Conservation (phyloP, 2,329 filamentous ascomycete species). For the Penicillium sp. region DNA sequence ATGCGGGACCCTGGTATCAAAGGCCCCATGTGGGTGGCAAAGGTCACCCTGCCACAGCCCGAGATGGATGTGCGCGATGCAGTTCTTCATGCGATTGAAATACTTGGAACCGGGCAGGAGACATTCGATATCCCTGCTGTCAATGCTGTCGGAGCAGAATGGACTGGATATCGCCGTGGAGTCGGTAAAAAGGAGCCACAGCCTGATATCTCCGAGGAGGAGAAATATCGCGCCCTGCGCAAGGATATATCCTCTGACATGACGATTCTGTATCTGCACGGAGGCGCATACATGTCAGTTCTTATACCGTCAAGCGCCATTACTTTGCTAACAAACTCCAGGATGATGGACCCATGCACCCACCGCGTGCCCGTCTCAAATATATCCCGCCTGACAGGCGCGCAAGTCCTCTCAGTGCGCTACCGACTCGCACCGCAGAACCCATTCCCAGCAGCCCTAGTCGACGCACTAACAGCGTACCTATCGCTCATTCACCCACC, state of each 20-base stretch:
- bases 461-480: constrained; percentile 50
- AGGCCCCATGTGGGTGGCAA: constrained; percentile 79
- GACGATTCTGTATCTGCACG: constrained; percentile 49
- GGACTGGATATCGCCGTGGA: constrained; percentile 45
- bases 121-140: constrained; percentile 39
- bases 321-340: constrained; percentile 15
- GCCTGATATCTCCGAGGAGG: constrained; percentile 43
- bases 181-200: constrained; percentile 38
- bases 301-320: neutral
- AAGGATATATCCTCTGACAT: constrained; percentile 40
- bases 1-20: constrained; percentile 68
- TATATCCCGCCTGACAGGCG: constrained; percentile 41
- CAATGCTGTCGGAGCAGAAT: constrained; percentile 44
- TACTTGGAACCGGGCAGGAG: constrained; percentile 39
- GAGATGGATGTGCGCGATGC: constrained; percentile 46
- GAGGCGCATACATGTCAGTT: constrained; percentile 48
- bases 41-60: constrained; percentile 62
- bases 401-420: constrained; percentile 45
- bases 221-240: constrained; percentile 43
- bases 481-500: constrained; percentile 48
- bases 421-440: constrained; percentile 51
- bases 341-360: constrained; percentile 46
- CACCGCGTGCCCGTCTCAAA: constrained; percentile 39
- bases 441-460: constrained; percentile 48
- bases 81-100: constrained; percentile 40